Evolutionary conservation across 2,329 filamentous ascomycete species (phyloP), one percentile per base, ranked within the genome.

Genomic region (Dendryphion nanum): DNA sequence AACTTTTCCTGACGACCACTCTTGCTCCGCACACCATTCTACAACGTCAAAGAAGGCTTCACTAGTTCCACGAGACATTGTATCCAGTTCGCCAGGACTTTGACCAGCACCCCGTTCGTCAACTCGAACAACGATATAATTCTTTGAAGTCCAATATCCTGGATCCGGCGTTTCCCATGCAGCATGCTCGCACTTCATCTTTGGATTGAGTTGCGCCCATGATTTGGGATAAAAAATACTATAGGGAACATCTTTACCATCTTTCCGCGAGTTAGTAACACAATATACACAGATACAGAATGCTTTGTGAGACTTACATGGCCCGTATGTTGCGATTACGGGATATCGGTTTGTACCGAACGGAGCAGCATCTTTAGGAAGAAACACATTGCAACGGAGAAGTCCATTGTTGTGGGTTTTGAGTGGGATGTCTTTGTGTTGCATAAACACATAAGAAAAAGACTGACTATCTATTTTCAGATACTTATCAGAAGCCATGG

Each of bases 241-340:
- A 29, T 38, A 31, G 21, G 33, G 26, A 18, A 38, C 29, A 29
- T 31, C 29, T 31, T 38, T 38, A 3, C 38, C 24, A 39, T 41
- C 28, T 18, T 35, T 7, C 16, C 19, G 23, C 8, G n/a, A n/a
- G 23, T 26, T 26, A n/a, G 23, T 26, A n/a, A 8, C 8, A 8
- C 8, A n/a, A 48, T 86, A 85, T 30, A 81, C 82, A 44, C 85
- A 85, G 0, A 82, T 82, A 0, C 82, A 82, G 47, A n/a, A n/a
- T n/a, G n/a, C n/a, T n/a, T n/a, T n/a, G n/a, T n/a, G n/a, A 85
- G n/a, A n/a, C n/a, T n/a, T n/a, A n/a, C n/a, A n/a, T n/a, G n/a
- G n/a, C n/a, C n/a, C n/a, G n/a, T n/a, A 86, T 0, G 81, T 85
- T 2, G 81, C 76, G 4, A 85, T 59, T 0, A 83, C 81, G 0